Conservation (phyloP, 2,329 filamentous ascomycete genomes). For the Colletotrichum magnum region DNA sequence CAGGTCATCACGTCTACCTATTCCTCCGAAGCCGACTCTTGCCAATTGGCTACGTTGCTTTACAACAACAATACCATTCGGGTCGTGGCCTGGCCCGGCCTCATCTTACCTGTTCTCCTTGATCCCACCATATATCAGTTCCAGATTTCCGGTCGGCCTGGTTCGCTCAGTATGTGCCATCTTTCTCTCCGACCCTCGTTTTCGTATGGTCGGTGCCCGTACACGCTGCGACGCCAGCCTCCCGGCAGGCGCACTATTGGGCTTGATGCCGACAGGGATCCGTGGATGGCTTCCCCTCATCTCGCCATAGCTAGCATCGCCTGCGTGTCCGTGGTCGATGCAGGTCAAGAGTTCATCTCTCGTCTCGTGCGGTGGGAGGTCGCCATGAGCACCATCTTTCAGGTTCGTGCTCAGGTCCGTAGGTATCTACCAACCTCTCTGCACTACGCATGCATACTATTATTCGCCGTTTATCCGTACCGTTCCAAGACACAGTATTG, state of each 20-base stretch:
- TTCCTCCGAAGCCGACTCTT: no score
- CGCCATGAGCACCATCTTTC: not conserved
- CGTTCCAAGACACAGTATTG: no score
- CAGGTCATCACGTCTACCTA: not conserved
- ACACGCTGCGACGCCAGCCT: conserved; percentile 8
- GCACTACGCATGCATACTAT: no score
- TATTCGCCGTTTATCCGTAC: no score
- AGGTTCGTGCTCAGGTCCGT: no score
- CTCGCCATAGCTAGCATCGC: conserved; percentile 11
- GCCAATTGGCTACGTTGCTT: no score
- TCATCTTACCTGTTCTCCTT: conserved; percentile 15
- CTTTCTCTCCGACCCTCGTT: conserved; percentile 17
- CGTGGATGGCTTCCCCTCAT: not conserved
- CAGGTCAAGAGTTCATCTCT: conserved; percentile 30
- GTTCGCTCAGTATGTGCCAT: conserved; percentile 22
- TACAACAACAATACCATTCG: no score
- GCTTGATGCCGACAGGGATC: conserved; percentile 8
- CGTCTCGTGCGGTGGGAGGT: conserved; percentile 5
- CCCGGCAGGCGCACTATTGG: not conserved
- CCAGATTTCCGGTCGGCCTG: conserved; percentile 13
- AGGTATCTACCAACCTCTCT: no score
- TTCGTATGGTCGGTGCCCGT: conserved; percentile 1
- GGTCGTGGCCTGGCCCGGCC: no score
- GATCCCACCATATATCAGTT: conserved; percentile 14
- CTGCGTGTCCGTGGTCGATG: conserved; percentile 21